Evolutionary conservation across 2,329 filamentous ascomycete genomes (phyloP).

Genomic region (Alternaria tenuissima): DNA sequence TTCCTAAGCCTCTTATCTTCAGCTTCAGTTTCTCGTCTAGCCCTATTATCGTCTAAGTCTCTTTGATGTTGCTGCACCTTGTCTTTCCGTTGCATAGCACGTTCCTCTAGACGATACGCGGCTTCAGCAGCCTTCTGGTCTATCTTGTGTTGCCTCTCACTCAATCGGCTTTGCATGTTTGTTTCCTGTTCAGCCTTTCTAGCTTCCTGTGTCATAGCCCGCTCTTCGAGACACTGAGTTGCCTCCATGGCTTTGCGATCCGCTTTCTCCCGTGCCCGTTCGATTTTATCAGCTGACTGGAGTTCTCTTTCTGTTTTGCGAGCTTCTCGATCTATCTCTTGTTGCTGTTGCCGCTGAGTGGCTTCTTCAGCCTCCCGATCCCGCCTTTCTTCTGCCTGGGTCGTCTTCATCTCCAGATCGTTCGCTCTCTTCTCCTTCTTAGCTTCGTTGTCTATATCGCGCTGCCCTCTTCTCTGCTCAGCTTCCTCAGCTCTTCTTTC

Average conservation of each 20-base stretch:
- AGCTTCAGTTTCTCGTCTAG: background rate
- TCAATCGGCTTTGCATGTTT: background rate
- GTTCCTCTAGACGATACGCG: background rate
- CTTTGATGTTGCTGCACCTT: background rate
- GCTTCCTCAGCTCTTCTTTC: background rate
- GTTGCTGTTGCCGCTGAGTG: background rate
- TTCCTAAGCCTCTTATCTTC: background rate
- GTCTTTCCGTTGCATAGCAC: background rate
- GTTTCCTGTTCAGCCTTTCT: background rate
- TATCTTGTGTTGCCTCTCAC: background rate
- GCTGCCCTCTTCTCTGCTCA: background rate
- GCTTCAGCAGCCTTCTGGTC: background rate
- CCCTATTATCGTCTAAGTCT: background rate
- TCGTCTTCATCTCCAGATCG: background rate
- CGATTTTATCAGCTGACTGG: background rate
- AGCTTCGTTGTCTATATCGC: background rate
- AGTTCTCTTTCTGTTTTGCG: background rate
- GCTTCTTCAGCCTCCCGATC: background rate
- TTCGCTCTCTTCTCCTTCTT: background rate
- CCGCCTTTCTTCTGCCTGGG: background rate
- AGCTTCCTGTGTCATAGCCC: background rate
- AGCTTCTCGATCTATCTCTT: constrained; percentile 1
- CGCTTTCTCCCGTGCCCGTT: background rate
- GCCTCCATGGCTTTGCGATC: background rate
- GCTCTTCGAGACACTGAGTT: background rate